These are phyloP conservation scores for Paramecium sexaurelia DNA, from an alignment of 73 alveolate species.

Conservation along the genomic window DNA sequence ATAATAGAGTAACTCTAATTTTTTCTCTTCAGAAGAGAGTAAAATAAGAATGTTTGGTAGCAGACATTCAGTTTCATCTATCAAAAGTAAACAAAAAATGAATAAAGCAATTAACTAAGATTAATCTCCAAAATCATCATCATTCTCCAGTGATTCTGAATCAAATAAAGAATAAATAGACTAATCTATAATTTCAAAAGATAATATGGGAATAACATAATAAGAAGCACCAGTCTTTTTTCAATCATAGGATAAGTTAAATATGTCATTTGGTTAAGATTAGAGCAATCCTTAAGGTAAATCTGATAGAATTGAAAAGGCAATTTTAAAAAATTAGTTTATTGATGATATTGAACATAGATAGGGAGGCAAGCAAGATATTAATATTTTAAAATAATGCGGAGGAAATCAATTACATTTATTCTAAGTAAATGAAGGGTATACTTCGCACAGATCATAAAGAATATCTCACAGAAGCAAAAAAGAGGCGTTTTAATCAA, in stretches of 20 bases:
- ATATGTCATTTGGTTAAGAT: background rate
- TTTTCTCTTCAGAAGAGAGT: background rate
- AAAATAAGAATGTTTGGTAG: background rate
- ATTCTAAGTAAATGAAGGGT: background rate
- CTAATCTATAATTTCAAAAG: background rate
- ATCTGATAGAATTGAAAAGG: background rate
- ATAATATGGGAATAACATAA: background rate
- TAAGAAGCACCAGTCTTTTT: background rate
- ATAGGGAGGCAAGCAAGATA: background rate
- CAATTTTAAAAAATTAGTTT: background rate
- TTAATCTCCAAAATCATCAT: background rate
- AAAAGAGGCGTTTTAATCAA: background rate
- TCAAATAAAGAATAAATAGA: background rate
- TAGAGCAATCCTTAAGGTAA: background rate
- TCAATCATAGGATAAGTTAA: background rate
- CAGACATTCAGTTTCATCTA: constrained; percentile 38
- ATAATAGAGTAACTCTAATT: background rate
- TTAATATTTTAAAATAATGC: background rate
- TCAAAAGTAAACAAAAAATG: background rate
- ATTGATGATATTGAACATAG: background rate
- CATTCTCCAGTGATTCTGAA: constrained; percentile 9
- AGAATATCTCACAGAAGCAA: background rate
- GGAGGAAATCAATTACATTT: background rate
- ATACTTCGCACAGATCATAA: background rate
- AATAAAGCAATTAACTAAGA: background rate